Evolutionary conservation across 2,329 filamentous ascomycete species (phyloP), one percentile per base, ranked within the genome.

Genomic region (Penicillium brevicompactum): DNA sequence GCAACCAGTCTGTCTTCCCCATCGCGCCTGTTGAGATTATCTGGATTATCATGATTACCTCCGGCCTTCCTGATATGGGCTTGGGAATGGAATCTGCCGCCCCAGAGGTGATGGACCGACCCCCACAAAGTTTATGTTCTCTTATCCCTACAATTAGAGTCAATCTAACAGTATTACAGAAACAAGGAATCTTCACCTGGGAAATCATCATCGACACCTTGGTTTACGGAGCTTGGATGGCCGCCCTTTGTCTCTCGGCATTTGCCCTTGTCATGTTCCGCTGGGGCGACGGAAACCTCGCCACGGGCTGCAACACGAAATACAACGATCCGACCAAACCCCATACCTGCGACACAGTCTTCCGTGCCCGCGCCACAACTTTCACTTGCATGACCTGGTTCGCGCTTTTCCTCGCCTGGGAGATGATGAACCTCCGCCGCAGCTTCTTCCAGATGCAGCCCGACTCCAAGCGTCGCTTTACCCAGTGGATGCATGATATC

Each of bases 21-120:
- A 84, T 96, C 42, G 86, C 90, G 0, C 91, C 92, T 0, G 85
- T 96, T 10, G 87, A 96, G 66, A 93, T 96, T 59, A 83, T 96
- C 56, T 96, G 91, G 91, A 91, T 96, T 72, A 96, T 96, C 74
- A 93, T 96, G 89, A 84, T 94, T 52, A 96, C 92, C 0, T 93
- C 90, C 40, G 90, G 88, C 55, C 86, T 94, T 72, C 91, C 91
- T 1, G 92, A 92, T 55, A 94, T 96, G 78, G 92, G 91, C 42
- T 84, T 96, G 1, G 91, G 91, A 18, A 88, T 91, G 63, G 91
- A 96, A 72, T 77, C 82, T 43, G 90, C 90, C 0, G 84, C 87
- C 0, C 82, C 84, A 2, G 89, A 93, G 68, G 87, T 96, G 58
- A 91, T 96, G 84, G 78, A 82, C 59, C 87, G 91, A 49, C 90